Conservation (phyloP, 2,329 filamentous ascomycete genomes). For the Colletotrichum sojae region DNA sequence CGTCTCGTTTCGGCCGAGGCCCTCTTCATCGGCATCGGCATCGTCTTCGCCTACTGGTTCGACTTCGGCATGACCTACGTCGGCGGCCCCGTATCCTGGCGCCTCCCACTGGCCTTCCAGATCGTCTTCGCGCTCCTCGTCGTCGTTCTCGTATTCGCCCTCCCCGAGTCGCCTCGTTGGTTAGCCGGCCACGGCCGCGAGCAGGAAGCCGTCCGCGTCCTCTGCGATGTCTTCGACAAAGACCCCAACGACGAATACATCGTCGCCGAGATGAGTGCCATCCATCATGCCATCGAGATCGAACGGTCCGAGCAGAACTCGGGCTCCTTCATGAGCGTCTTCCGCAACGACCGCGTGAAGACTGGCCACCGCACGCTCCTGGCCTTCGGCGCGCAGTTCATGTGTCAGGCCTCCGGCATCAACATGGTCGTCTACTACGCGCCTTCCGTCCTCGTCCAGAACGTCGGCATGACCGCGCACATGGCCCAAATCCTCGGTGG, state of each 20-base stretch:
- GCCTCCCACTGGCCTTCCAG: slow-evolving; percentile 49
- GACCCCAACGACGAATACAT: slow-evolving; percentile 51
- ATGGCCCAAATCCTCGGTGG: slow-evolving; percentile 53
- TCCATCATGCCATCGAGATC: slow-evolving; percentile 58
- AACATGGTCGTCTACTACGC: slow-evolving; percentile 60
- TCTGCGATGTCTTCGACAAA: slow-evolving; percentile 57
- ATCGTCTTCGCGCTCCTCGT: slow-evolving; percentile 52
- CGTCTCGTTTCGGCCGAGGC: slow-evolving; percentile 56
- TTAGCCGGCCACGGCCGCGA: slow-evolving; percentile 53
- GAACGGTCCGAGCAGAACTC: slow-evolving; percentile 49
- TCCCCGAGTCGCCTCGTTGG: slow-evolving; percentile 59
- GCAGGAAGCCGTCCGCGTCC: slow-evolving; percentile 53
- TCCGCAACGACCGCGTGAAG: slow-evolving; percentile 58
- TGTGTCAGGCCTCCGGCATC: slow-evolving; percentile 65
- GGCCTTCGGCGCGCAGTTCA: slow-evolving; percentile 62
- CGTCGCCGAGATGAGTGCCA: slow-evolving; percentile 53
- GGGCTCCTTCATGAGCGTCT: slow-evolving; percentile 56
- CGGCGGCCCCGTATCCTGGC: slow-evolving; percentile 45
- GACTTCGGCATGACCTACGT: slow-evolving; percentile 54
- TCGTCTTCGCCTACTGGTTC: slow-evolving; percentile 55
- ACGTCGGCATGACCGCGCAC: slow-evolving; percentile 49
- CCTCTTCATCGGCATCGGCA: slow-evolving; percentile 57
- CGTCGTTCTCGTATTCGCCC: slow-evolving; percentile 52
- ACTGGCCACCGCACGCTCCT: slow-evolving; percentile 61
- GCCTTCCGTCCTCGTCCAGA: slow-evolving; percentile 49